Evolutionary conservation across 2,329 filamentous ascomycete genomes (phyloP).

Genomic region (Pseudogymnoascus sp.): DNA sequence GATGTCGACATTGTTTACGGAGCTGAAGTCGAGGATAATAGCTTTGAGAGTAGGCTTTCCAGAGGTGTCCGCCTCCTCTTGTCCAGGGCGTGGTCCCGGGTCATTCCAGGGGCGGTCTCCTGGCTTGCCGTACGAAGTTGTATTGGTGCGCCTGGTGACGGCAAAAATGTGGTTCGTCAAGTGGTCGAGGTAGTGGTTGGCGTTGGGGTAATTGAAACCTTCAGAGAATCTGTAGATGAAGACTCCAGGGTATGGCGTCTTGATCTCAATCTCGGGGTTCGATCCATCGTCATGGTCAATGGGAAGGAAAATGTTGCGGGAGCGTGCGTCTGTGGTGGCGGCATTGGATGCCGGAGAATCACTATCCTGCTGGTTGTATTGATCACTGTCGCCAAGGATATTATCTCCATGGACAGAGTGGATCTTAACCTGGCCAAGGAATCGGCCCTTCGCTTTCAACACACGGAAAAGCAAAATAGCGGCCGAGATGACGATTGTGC

Average conservation of each 20-base stretch:
- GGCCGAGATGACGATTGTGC: slow-evolving; percentile 68
- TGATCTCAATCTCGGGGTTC: slow-evolving; percentile 74
- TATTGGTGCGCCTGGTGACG: slow-evolving; percentile 69
- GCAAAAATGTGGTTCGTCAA: slow-evolving; percentile 60
- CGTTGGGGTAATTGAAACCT: slow-evolving; percentile 94
- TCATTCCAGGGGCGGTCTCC: slow-evolving; percentile 95
- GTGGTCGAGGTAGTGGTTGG: slow-evolving; percentile 78
- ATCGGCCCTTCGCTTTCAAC: slow-evolving; percentile 71
- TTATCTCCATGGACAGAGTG: slow-evolving; percentile 78
- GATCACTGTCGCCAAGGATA: slow-evolving; percentile 54
- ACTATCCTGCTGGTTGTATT: slow-evolving; percentile 11
- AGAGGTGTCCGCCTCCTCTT: slow-evolving; percentile 38
- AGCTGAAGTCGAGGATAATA: slow-evolving; percentile 88
- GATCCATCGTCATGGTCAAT: slow-evolving; percentile 82
- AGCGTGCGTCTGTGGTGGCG: slow-evolving; percentile 35
- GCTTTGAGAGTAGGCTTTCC: slow-evolving; percentile 68
- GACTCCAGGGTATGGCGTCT: slow-evolving; percentile 79
- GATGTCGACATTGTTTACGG: slow-evolving; percentile 88
- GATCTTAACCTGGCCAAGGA: slow-evolving; percentile 76
- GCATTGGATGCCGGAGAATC: slow-evolving; percentile 1
- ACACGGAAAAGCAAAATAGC: slow-evolving; percentile 77
- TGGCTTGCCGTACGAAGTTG: slow-evolving; percentile 52
- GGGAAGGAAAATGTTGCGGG: slow-evolving; percentile 78
- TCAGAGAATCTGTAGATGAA: slow-evolving; percentile 95
- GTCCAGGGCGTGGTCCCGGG: slow-evolving; percentile 61